Percentiles rank a stretch among this genome's conserved stretches.
These are phyloP conservation scores for Hirschioporus abietinus DNA, from an alignment of 768 basidiomycete genomes.

Conservation along the genomic window DNA sequence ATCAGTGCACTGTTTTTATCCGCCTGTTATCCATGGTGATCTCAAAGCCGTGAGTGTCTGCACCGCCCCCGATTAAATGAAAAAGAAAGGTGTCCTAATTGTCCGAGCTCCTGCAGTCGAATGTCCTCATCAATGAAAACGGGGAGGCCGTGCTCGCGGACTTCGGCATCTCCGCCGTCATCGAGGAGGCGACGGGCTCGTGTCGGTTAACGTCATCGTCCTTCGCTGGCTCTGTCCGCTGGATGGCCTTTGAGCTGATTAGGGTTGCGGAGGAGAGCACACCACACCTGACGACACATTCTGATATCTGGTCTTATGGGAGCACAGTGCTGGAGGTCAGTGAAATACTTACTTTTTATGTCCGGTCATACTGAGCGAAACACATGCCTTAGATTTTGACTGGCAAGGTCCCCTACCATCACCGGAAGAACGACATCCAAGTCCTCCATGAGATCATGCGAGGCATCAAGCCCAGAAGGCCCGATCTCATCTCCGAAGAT, in stretches of 20 bases:
- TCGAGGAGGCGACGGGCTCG: constrained; percentile 19
- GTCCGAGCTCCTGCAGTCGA: constrained; percentile 23
- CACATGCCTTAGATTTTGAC: constrained; percentile 38
- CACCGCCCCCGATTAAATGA: neutral
- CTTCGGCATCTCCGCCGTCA: constrained; percentile 34
- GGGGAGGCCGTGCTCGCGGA: constrained; percentile 30
- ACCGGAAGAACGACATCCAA: constrained; percentile 49
- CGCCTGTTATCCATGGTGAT: constrained; percentile 31
- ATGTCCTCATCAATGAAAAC: constrained; percentile 30
- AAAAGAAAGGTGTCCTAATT: neutral
- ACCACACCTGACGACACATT: constrained; percentile 18
- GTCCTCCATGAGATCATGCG: constrained; percentile 52
- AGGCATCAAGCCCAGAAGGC: constrained; percentile 36
- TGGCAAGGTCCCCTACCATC: constrained; percentile 45
- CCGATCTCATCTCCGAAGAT: neutral
- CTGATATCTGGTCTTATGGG: constrained; percentile 34
- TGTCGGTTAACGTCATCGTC: constrained; percentile 31
- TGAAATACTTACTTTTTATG: neutral
- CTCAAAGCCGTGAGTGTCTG: constrained; percentile 30
- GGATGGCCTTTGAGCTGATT: constrained; percentile 35
- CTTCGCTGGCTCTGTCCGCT: constrained; percentile 30
- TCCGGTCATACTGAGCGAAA: neutral
- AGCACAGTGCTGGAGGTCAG: constrained; percentile 32
- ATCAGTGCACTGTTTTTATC: constrained; percentile 13
- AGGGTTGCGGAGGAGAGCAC: constrained; percentile 10